Percentiles rank a stretch among this genome's conserved stretches.
phyloP scores from a whole-genome alignment of 192 early-diverging fungal genomes.

The Obelidium mucronatum region DNA sequence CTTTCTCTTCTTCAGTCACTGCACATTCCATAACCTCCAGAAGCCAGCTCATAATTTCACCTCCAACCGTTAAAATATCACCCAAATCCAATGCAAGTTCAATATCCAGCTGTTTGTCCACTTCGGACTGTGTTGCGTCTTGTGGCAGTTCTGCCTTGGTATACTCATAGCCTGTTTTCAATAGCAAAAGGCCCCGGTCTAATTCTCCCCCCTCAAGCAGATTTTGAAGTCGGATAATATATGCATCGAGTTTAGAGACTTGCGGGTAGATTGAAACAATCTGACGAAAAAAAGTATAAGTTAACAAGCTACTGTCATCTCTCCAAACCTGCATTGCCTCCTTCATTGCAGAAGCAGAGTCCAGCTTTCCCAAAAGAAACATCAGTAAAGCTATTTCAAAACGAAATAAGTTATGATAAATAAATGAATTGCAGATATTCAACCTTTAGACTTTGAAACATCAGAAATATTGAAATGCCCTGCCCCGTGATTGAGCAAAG shows the following conservation, averaged over 20 bases:
- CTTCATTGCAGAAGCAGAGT: constrained; percentile 57
- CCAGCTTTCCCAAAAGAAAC: constrained; percentile 57
- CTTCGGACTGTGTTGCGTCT: constrained; percentile 23
- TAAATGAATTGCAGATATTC: neutral
- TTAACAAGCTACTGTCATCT: too few relatives aligned
- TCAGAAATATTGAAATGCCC: constrained; percentile 66
- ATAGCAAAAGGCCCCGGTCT: constrained; percentile 33
- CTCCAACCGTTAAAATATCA: constrained; percentile 37
- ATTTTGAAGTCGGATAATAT: constrained; percentile 56
- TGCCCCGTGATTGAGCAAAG: constrained; percentile 66
- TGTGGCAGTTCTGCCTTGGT: neutral
- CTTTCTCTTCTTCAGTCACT: constrained; percentile 32
- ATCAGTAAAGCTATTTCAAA: constrained; percentile 50
- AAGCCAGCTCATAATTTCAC: constrained; percentile 48
- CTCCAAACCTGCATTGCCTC: constrained; percentile 59
- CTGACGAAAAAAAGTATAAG: too few relatives aligned
- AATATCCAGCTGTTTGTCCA: constrained; percentile 36
- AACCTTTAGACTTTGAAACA: constrained; percentile 54
- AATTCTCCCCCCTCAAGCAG: constrained; percentile 55
- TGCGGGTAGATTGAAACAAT: constrained; percentile 69
- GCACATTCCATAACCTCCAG: constrained; percentile 41
- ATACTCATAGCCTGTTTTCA: constrained; percentile 38
- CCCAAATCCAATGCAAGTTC: neutral
- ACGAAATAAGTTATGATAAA: constrained; percentile 7
- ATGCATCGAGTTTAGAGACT: constrained; percentile 60